These are phyloP conservation scores for Venturia pyrina DNA, from an alignment of 2,329 filamentous ascomycete species.

Conservation along the genomic window DNA sequence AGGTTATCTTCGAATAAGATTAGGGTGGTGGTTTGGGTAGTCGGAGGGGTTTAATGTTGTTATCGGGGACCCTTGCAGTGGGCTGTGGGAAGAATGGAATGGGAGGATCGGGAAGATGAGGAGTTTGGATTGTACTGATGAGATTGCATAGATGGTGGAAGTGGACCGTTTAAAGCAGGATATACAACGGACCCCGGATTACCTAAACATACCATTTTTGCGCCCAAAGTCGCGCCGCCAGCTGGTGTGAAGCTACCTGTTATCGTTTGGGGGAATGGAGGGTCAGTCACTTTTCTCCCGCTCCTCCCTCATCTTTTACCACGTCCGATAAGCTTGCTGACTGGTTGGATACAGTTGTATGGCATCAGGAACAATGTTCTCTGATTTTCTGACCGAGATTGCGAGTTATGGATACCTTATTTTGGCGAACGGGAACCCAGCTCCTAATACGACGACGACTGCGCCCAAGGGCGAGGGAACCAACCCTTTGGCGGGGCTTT, in stretches of 20 bases:
- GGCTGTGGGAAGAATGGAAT: neutral
- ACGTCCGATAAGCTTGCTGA: neutral
- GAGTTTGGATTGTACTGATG: neutral
- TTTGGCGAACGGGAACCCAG: conserved; percentile 9
- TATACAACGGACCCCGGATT: neutral
- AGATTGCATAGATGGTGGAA: conserved; percentile 4
- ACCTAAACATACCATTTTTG: conserved; percentile 11
- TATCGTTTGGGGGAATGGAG: conserved; percentile 12
- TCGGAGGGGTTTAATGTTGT: too few relatives aligned
- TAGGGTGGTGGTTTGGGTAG: too few relatives aligned
- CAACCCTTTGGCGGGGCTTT: neutral
- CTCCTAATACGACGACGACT: too few relatives aligned
- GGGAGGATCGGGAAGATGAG: neutral
- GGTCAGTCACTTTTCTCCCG: neutral
- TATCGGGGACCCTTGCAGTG: too few relatives aligned
- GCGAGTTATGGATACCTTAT: conserved; percentile 12
- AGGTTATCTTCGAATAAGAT: too few relatives aligned
- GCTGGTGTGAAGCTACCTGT: conserved; percentile 10
- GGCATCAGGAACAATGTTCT: conserved; percentile 4
- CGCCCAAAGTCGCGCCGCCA: conserved; percentile 7
- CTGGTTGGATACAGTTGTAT: neutral
- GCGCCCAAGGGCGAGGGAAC: too few relatives aligned
- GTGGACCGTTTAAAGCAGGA: conserved; percentile 11
- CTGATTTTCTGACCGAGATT: conserved; percentile 10
- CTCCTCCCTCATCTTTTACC: too few relatives aligned